Evolutionary conservation across 768 basidiomycete species (phyloP).

Genomic region (Myochromella boudieri): DNA sequence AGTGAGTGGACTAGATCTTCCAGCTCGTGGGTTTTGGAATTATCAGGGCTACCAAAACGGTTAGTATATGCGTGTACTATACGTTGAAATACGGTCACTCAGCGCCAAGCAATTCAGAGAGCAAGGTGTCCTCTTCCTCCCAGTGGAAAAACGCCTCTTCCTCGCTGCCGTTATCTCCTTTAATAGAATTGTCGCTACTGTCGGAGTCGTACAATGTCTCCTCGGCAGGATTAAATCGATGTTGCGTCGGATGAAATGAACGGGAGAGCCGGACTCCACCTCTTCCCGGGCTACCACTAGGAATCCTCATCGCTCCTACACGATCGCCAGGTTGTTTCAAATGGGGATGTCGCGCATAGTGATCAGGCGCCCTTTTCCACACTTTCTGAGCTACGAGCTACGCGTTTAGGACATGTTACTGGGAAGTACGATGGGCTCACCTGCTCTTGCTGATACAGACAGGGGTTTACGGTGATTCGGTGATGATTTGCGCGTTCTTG

Average conservation of each 20-base stretch:
- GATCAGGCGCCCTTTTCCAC: constrained; percentile 2
- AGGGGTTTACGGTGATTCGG: constrained; percentile 6
- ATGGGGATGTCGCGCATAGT: neutral
- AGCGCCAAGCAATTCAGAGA: constrained; percentile 47
- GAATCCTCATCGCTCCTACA: neutral
- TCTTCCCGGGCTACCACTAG: too few relatives aligned
- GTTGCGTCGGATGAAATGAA: constrained; percentile 5
- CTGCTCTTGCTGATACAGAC: neutral
- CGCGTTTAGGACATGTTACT: constrained; percentile 5
- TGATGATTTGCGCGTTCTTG: constrained; percentile 10
- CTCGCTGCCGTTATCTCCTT: constrained; percentile 24
- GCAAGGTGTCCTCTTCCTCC: constrained; percentile 53
- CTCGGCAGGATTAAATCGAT: constrained; percentile 16
- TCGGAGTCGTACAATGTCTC: constrained; percentile 15
- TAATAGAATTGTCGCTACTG: constrained; percentile 13
- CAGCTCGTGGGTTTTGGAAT: constrained; percentile 29
- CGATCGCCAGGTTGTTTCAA: neutral
- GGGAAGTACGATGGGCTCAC: neutral
- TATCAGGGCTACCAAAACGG: constrained; percentile 21
- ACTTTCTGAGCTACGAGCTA: constrained; percentile 1
- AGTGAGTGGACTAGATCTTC: constrained; percentile 39
- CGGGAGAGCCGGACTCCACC: too few relatives aligned
- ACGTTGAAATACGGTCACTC: constrained; percentile 26
- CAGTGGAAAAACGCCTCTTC: constrained; percentile 39
- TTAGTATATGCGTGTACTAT: constrained; percentile 13